Base-by-base conservation (phyloP, 164 flowering plant species). In the Annona cherimola region DNA sequence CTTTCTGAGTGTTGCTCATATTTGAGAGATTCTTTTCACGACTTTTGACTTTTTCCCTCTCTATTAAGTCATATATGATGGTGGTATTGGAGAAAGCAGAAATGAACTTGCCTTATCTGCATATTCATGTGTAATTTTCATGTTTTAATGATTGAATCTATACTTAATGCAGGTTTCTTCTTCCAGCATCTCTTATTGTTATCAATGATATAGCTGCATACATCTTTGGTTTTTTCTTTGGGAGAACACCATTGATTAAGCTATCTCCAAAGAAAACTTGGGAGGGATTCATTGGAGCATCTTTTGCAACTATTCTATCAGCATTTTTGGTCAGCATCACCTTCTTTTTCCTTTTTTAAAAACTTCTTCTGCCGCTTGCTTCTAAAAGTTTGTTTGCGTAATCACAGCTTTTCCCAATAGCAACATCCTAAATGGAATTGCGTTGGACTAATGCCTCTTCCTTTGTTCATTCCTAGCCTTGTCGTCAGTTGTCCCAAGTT, bases 231-330 rank as follows among this genome's bases (percentile, higher is more conserved):
- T 95, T 95, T 80, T 95, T 93, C 84, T 91, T 93, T 83, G 99
- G 99, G 70, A 86, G 72, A 83, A 95, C 98, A 19, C 99, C 99
- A 62, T 84, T 95, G 81, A 93, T 95, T 78, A 90, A 93, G 82
- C 75, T 93, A 69, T 95, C 99, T 71, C 99, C 98, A 45, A 95
- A 95, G 87, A 95, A 95, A 84, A 95, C 99, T 63, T 95, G 98
- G 99, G 99, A 95, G 80, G 99, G 99, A 42, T 93, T 93, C 64
- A 91, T 95, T 79, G 98, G 98, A 78, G 98, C 97, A 68, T 93
- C 96, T 71, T 73, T 93, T 68, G 74, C 93, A 45, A 95, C 99
- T 45, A 83, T 95, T 9, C 77, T 87, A 63, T 89, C 96, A 67
- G 98, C 98, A 70, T 93, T 93, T 84, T 63, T 87, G 89, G 99